These are phyloP conservation scores for Gaeumannomyces sp. DNA, from an alignment of 2,329 filamentous ascomycete species.

Conservation along the genomic window DNA sequence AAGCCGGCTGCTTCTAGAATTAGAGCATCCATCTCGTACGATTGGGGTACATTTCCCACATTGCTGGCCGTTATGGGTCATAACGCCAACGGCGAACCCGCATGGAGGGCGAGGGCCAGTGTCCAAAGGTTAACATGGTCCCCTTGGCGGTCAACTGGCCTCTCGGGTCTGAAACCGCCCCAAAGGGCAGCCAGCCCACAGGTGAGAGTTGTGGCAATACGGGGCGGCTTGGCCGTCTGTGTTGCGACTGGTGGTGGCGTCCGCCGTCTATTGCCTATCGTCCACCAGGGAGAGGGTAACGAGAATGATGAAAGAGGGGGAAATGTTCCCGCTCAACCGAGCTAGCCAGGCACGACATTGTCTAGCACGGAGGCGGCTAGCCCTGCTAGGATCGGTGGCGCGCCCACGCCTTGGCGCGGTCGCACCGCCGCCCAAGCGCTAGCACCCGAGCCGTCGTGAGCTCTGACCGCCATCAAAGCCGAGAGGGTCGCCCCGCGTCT, in stretches of 20 bases:
- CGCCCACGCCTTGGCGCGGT: background rate
- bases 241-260: background rate
- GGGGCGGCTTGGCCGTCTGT: background rate
- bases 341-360: background rate
- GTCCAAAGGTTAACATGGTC: background rate
- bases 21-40: background rate
- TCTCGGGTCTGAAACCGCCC: background rate
- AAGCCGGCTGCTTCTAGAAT: background rate
- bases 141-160: background rate
- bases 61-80: too few species aligned
- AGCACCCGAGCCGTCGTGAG: background rate
- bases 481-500: background rate
- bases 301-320: background rate
- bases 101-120: background rate
- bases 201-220: background rate
- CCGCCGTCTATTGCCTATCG: background rate
- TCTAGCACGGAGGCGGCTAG: background rate
- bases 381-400: background rate
- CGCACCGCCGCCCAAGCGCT: too few species aligned
- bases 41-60: background rate
- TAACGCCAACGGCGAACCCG: background rate
- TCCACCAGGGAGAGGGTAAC: background rate
- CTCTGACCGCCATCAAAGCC: background rate
- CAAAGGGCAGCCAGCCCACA: background rate
- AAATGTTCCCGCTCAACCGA: background rate